Base-by-base conservation (phyloP, 2,329 filamentous ascomycete species). In the Fusarium proliferatum region DNA sequence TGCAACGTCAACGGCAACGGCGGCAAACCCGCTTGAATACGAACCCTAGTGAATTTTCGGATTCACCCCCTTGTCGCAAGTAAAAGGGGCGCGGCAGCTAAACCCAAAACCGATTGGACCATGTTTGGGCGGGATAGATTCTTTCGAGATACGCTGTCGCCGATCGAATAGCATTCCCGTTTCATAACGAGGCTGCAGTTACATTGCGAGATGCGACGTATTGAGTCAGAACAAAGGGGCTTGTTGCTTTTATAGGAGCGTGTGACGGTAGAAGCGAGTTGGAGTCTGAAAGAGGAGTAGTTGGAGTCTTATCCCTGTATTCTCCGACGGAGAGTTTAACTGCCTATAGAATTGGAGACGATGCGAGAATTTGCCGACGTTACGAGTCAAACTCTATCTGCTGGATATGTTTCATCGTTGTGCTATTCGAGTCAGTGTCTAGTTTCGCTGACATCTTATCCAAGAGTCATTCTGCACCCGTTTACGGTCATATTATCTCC, bases 401-500 rank as follows among this genome's bases (percentile, higher is more conserved):
- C 11, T 28, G 23, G 39, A 13, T 36, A 7, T 36, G 55, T 58
- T 9, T 36, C 55, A 15, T 36, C 5, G 2, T 15, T 5, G 4
- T 28, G 7, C 1, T 34, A 16, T 26, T 15, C 1, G 41, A 58
- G 55, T 48, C 10, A 36, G 17, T 16, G 2, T 21, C 9, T 17
- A 8, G 12, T 6, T 23, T 39, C 2, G 38, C 38, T 16, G 21
- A 23, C 3, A 38, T 11, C 34, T 10, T 9, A 1, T 9, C 1
- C 4, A 11, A 6, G 0, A 10, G 2, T 23, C 0, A 17, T 17
- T 41, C 8, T 19, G 12, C 9, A 19, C 6, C 4, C 6, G 3
- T 4, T 16, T 30, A 49, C 13, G 6, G 7, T 21, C 3, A 28
- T 51, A 4, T 23, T 3, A 26, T 53, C 19, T 39, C 7, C 7